phyloP scores from a whole-genome alignment of 2,329 filamentous ascomycete species.

The Diplodia mutila region DNA sequence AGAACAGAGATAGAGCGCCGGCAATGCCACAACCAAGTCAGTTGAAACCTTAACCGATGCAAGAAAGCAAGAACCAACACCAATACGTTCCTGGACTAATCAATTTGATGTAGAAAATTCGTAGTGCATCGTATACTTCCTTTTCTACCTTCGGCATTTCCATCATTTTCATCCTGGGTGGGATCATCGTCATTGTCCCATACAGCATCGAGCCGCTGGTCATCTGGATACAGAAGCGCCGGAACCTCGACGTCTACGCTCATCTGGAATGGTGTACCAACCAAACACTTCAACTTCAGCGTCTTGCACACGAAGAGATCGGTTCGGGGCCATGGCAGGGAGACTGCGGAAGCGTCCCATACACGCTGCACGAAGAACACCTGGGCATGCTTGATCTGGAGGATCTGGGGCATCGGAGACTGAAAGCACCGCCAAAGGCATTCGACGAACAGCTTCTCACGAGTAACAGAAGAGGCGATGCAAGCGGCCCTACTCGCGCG shows the following conservation, averaged over 20 bases:
- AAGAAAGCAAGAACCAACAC: no score
- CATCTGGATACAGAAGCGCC: slow-evolving; percentile 21
- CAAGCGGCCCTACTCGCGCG: no score
- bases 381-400: slow-evolving; percentile 12
- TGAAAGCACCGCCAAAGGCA: no score
- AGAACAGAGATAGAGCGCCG: no score
- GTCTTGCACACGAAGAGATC: slow-evolving; percentile 22
- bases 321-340: slow-evolving; percentile 25
- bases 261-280: slow-evolving; percentile 27
- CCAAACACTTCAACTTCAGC: slow-evolving; percentile 27
- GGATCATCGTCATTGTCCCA: slow-evolving; percentile 31
- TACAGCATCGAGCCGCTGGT: slow-evolving; percentile 14
- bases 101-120: slow-evolving; percentile 1
- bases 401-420: background rate
- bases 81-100: no score
- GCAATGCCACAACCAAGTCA: no score
- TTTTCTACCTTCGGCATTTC: slow-evolving; percentile 33
- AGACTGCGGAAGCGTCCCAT: background rate
- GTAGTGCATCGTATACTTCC: slow-evolving; percentile 28
- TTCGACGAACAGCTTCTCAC: no score
- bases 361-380: background rate
- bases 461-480: no score
- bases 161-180: slow-evolving; percentile 31
- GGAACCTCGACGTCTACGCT: slow-evolving; percentile 25
- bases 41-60: no score